Evolutionary conservation across 768 basidiomycete genomes (phyloP).

Genomic region (Pleurotus citrinopileatus): DNA sequence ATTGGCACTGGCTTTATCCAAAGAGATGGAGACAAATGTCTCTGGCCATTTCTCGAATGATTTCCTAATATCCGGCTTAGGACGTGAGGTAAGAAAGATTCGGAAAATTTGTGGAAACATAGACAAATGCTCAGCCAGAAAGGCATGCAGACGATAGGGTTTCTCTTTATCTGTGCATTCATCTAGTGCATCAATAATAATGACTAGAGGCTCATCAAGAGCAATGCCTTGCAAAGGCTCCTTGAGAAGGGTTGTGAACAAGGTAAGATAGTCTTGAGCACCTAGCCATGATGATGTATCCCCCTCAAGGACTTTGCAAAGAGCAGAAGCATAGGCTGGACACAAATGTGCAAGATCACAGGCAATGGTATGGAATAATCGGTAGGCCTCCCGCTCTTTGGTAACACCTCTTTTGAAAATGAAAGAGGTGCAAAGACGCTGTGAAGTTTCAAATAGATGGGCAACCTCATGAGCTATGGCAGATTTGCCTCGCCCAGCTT

Average conservation of each 20-base stretch:
- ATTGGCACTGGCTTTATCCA: background rate
- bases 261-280: background rate
- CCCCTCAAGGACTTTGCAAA: background rate
- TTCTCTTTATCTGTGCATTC: conserved; percentile 15
- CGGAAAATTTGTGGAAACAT: conserved; percentile 16
- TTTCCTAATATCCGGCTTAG: conserved; percentile 10
- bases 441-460: conserved; percentile 13
- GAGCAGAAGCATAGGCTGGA: background rate
- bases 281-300: background rate
- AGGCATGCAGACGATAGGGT: background rate
- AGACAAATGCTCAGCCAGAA: conserved; percentile 16
- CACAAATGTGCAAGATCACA: conserved; percentile 13
- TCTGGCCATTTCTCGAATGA: conserved; percentile 5
- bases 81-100: conserved; percentile 20
- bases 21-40: conserved; percentile 3
- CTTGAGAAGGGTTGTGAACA: background rate
- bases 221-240: background rate
- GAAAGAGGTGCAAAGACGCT: conserved; percentile 29
- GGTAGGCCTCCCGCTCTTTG: conserved; percentile 16
- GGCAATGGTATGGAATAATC: conserved; percentile 30
- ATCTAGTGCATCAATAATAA: conserved; percentile 23
- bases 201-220: conserved; percentile 3
- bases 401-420: conserved; percentile 24
- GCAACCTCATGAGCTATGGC: conserved; percentile 32
- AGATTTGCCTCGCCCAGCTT: conserved; percentile 36